Evolutionary conservation across 768 basidiomycete genomes (phyloP).

Genomic region (Ramaria sp.): DNA sequence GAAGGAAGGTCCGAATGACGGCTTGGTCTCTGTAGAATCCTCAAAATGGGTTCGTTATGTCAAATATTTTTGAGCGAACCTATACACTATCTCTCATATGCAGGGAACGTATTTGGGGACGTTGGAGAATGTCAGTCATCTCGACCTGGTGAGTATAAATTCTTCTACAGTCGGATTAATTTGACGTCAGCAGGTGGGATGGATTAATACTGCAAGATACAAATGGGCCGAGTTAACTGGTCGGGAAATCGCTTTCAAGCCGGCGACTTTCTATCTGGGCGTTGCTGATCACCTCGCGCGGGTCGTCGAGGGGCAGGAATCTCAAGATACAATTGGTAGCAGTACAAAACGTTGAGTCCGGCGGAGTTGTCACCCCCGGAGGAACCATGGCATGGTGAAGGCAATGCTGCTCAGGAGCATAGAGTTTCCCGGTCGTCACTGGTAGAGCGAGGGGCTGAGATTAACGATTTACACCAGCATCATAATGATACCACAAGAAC

Average conservation of each 20-base stretch:
- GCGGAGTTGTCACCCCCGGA: no score
- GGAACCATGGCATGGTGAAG: no score
- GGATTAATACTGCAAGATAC: constrained; percentile 84
- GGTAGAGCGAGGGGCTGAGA: no score
- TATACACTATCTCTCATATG: not conserved
- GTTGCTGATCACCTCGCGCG: constrained; percentile 70
- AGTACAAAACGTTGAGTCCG: no score
- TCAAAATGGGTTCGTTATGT: constrained; percentile 60
- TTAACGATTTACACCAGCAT: no score
- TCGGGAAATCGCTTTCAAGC: constrained; percentile 82
- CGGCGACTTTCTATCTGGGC: constrained; percentile 84
- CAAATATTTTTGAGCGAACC: not conserved
- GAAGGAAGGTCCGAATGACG: constrained; percentile 91
- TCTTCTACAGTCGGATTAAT: not conserved
- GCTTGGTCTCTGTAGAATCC: constrained; percentile 80
- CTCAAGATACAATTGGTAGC: not conserved
- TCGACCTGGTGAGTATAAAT: constrained; percentile 47
- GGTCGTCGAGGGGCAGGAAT: constrained; percentile 52
- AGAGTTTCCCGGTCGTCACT: no score
- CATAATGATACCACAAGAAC: no score
- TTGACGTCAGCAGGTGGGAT: constrained; percentile 40
- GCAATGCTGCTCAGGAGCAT: no score
- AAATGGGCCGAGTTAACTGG: constrained; percentile 86
- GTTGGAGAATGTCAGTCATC: constrained; percentile 79
- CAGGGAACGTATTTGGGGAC: constrained; percentile 95